Conservation (phyloP, 2,329 filamentous ascomycete genomes). For the Rhynchosporium graminicola region DNA sequence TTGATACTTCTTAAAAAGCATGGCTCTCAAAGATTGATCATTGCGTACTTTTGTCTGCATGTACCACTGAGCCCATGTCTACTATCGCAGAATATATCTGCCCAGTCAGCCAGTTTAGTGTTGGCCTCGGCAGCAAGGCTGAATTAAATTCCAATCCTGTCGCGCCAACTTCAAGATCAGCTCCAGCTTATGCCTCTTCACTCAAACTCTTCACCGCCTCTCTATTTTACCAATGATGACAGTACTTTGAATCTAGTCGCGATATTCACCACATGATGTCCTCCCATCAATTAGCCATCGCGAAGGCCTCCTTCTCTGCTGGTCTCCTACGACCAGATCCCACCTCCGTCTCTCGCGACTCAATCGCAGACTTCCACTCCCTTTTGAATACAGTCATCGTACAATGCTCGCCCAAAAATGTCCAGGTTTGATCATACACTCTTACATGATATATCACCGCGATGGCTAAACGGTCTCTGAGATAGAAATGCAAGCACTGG, state of each 20-base stretch:
- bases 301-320: conserved; percentile 76
- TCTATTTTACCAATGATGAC: conserved; percentile 1
- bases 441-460: conserved; percentile 36
- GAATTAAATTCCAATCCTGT: conserved; percentile 11
- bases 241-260: not conserved
- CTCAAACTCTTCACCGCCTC: conserved; percentile 12
- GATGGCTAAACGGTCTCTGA: conserved; percentile 44
- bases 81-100: too few species aligned
- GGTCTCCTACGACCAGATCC: conserved; percentile 74
- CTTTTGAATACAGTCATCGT: conserved; percentile 64
- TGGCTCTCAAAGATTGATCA: too few species aligned
- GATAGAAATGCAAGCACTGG: conserved; percentile 87
- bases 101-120: not conserved
- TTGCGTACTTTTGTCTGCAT: too few species aligned
- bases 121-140: conserved; percentile 14
- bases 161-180: not conserved
- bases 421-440: conserved; percentile 71
- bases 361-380: conserved; percentile 69
- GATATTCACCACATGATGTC: conserved; percentile 51
- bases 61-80: too few species aligned
- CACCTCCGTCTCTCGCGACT: conserved; percentile 64
- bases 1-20: too few species aligned
- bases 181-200: not conserved
- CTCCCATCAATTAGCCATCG: conserved; percentile 71
- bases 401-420: conserved; percentile 76